Evolutionary conservation across 2,329 filamentous ascomycete species (phyloP).

Genomic region (Setomelanomma holmii): DNA sequence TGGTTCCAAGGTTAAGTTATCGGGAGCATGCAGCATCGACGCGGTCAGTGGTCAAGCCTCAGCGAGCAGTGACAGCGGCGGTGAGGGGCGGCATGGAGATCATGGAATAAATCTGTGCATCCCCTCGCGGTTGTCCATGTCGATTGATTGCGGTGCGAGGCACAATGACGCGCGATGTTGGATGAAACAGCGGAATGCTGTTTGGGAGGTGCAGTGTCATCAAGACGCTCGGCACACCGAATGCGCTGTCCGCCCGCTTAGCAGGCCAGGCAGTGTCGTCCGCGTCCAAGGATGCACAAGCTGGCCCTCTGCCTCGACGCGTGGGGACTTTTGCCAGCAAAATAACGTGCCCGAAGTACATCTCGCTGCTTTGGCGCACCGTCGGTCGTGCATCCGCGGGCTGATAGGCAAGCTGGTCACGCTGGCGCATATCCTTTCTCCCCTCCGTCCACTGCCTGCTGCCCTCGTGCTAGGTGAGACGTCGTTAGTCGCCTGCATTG

Average conservation of each 20-base stretch:
- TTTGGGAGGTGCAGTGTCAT: slow-evolving; percentile 11
- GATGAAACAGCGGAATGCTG: slow-evolving; percentile 12
- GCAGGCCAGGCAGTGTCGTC: slow-evolving; percentile 6
- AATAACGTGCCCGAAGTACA: background rate
- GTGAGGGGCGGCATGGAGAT: no score
- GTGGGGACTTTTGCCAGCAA: slow-evolving; percentile 20
- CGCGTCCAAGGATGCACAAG: slow-evolving; percentile 12
- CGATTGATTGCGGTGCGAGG: slow-evolving; percentile 6
- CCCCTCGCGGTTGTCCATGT: background rate
- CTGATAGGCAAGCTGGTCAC: slow-evolving; percentile 3
- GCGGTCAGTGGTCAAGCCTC: slow-evolving; percentile 9
- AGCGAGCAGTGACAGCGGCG: background rate
- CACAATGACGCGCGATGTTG: background rate
- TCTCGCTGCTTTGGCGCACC: slow-evolving; percentile 7
- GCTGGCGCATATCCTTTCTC: slow-evolving; percentile 5
- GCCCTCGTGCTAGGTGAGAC: slow-evolving; percentile 8
- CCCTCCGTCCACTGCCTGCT: background rate
- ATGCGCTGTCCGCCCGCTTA: slow-evolving; percentile 4
- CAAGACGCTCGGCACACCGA: slow-evolving; percentile 9
- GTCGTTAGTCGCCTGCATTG: background rate
- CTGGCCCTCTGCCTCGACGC: slow-evolving; percentile 21
- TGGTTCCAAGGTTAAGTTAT: background rate
- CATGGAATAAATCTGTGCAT: no score
- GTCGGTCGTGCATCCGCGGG: slow-evolving; percentile 5
- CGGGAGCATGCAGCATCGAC: slow-evolving; percentile 6